Base-by-base conservation (phyloP, 306 rosid genomes). In the Malus sieversii region DNA sequence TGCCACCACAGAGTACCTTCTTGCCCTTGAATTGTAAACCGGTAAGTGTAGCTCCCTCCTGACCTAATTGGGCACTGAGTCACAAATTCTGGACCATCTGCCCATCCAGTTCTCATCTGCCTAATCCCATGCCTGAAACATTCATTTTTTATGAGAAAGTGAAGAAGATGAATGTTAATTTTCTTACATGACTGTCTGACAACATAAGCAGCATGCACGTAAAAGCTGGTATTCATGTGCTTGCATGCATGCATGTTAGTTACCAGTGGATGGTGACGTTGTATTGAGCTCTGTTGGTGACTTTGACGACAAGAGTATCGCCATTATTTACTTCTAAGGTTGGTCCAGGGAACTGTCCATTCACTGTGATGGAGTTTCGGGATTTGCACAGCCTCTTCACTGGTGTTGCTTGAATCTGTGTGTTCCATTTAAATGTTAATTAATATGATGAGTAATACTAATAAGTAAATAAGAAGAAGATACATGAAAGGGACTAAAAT, bases 1-100 rank as follows among this genome's bases (percentile, higher is more conserved):
- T 95, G 99, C 99, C 99, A 95, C 99, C 99, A 95, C 38, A 95
- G 80, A 27, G 99, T 95, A 3, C 99, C 99, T 85, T 90, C 99
- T 75, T 96, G 99, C 38, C 93, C 96, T 76, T 88, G 67, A 30
- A 96, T 57, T 0, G 97, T 92, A 58, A 96, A 96, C 13, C 92
- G 78, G 66, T 96, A 96, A 15, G 93, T 90, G 86, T 90, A 96
- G 82, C 92, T 90, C 5, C 66, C 88, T 66, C 97, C 98, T 0
- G 99, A 98, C 59, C 93, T 83, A 80, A 92, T 92, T 1, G 99
- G 99, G n/a, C 99, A 96, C 16, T 96, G 99, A 0, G 99, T 96
- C 74, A 96, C 93, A 30, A 90, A 96, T 73, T 90, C 97, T 0
- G 99, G 99, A 20, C 99, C 99, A 72, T 96, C 99, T 3, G 99